Base-by-base conservation (phyloP, 2,329 filamentous ascomycete species). In the Didymella sp. region DNA sequence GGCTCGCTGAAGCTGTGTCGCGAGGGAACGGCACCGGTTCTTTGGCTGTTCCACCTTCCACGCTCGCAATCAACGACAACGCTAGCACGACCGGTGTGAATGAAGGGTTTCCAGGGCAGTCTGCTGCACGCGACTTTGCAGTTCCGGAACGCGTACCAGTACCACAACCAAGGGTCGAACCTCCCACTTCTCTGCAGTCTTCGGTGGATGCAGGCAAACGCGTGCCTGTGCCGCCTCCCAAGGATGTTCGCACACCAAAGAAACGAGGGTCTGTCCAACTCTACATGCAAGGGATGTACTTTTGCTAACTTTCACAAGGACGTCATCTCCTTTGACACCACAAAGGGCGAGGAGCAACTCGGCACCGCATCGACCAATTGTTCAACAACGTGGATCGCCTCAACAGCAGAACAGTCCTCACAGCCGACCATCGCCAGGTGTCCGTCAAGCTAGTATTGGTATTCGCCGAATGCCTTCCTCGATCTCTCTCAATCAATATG, bases 391-490 rank as follows among this genome's bases (percentile, higher is more conserved):
- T 42, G 58, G 45, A 30, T 53, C 57, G 0, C 60, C 61, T 27
- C 66, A 66, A 43, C 68, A 66, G 37, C 63, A 60, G 25, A 64
- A 63, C 43, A 55, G 53, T 48, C 60, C 49, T 24, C 48, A 58
- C 56, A 60, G 55, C n/a, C 70, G 72, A 11, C 72, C 73, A 13
- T 40, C 50, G 24, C 60, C 63, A 24, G 68, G 68, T 19, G 25
- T 52, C 21, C 64, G 73, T 33, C 70, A 76, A 51, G 68, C 73
- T 31, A 76, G 73, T 50, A 76, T 76, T 53, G 72, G 72, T 4
- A 75, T 76, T 22, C 63, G 71, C 21, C 67, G 74, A 12, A 68
- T 71, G 61, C 70, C 71, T n/a, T 70, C 72, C 11, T 64, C 63
- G 21, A 60, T 61, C 38, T 54, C 63, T 12, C 48, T 72, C 24